A percentile compares a stretch with the other conserved stretches of the same genome.
phyloP scores from a whole-genome alignment of 352 stramenopile species.

The Pythium vanterpoolii region DNA sequence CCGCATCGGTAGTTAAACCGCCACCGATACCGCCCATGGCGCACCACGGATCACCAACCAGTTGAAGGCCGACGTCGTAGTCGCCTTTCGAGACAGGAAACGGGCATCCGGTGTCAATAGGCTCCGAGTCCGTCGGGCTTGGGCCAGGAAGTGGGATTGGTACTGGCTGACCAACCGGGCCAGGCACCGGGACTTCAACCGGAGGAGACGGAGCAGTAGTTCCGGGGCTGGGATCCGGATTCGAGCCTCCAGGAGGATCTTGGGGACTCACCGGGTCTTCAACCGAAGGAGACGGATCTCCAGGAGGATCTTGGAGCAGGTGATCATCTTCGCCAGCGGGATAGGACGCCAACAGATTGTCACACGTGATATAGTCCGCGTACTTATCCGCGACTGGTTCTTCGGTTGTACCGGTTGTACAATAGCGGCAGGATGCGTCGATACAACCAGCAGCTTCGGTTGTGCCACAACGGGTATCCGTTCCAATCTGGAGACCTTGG shows the following conservation, averaged over 20 bases:
- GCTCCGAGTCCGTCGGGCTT: not conserved
- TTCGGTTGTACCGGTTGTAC: too few species aligned
- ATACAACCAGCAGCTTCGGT: slow-evolving; percentile 14
- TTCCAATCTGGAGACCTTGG: slow-evolving; percentile 8
- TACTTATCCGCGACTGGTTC: not conserved
- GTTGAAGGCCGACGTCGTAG: slow-evolving; percentile 2
- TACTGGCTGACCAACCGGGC: not conserved
- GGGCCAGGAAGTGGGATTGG: not conserved
- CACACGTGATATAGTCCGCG: not conserved
- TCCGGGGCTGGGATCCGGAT: not conserved
- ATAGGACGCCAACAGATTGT: too few species aligned
- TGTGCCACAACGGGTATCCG: slow-evolving; percentile 17
- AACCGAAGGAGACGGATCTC: too few species aligned
- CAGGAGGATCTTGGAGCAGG: too few species aligned
- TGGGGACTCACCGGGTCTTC: too few species aligned
- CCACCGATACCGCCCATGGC: slow-evolving; percentile 5
- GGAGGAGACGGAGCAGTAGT: not conserved
- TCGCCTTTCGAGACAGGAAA: slow-evolving; percentile 6
- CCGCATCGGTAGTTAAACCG: not conserved
- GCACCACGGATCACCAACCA: slow-evolving; percentile 26
- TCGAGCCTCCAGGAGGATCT: too few species aligned
- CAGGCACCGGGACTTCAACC: not conserved
- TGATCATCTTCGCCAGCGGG: too few species aligned
- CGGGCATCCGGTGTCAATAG: not conserved
- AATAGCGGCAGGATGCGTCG: slow-evolving; percentile 13